Evolutionary conservation across 169 alveolate genomes (phyloP).

Genomic region (Neospora caninum): DNA sequence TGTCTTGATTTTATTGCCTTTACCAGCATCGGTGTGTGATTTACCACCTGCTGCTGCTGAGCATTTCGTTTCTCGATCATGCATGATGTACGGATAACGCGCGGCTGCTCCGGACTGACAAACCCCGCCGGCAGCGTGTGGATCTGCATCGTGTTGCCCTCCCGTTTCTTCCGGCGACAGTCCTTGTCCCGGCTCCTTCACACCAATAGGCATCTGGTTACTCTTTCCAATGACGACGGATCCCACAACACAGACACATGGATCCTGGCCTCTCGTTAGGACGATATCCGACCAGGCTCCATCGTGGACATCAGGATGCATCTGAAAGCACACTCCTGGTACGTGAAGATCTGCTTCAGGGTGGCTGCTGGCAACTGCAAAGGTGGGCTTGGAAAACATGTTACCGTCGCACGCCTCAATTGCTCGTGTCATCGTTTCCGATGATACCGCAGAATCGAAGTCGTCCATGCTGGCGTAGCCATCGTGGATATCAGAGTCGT

Average conservation of each 20-base stretch:
- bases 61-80: not conserved
- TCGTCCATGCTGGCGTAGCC: not conserved
- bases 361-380: not conserved
- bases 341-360: not conserved
- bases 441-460: not conserved
- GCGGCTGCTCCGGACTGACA: not conserved
- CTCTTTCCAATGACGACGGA: not conserved
- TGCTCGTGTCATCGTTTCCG: not conserved
- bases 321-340: not conserved
- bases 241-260: not conserved
- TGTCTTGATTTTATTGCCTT: not conserved
- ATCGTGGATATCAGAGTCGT: not conserved
- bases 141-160: not conserved
- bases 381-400: not conserved
- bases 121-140: not conserved
- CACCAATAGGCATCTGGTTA: no score
- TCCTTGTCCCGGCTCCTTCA: no score
- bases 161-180: not conserved
- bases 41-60: not conserved
- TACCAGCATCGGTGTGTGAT: not conserved
- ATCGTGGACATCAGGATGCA: not conserved
- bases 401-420: not conserved
- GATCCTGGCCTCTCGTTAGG: slow-evolving; percentile 17
- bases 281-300: slow-evolving; percentile 16
- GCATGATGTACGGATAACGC: not conserved